These are phyloP conservation scores for Chamaecyparis obtusa DNA, from an alignment of 75 land plant genomes.

Conservation along the genomic window DNA sequence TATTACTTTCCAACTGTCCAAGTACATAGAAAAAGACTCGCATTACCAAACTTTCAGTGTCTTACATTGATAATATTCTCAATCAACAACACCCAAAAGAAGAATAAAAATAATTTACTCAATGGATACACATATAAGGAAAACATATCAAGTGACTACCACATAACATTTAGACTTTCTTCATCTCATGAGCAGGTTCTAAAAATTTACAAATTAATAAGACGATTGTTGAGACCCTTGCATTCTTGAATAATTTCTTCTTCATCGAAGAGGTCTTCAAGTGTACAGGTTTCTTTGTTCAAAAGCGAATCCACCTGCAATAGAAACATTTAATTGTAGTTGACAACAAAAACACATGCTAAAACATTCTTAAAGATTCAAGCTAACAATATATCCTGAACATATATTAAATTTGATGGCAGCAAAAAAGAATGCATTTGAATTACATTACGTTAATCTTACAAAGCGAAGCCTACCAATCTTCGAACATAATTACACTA, in stretches of 20 bases:
- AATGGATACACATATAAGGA: neutral
- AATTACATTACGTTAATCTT: neutral
- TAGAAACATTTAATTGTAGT: slow-evolving; percentile 3
- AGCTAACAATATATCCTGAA: neutral
- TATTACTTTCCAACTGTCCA: neutral
- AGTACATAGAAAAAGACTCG: neutral
- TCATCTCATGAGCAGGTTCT: neutral
- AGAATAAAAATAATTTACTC: neutral
- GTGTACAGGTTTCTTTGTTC: slow-evolving; percentile 79
- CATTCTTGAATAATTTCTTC: slow-evolving; percentile 98
- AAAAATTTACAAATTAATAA: slow-evolving; percentile 80
- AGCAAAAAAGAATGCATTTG: neutral
- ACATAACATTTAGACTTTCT: neutral
- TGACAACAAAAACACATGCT: neutral
- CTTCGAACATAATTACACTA: neutral
- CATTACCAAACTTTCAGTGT: neutral
- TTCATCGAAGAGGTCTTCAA: slow-evolving; percentile 97
- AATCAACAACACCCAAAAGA: neutral
- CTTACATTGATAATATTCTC: neutral
- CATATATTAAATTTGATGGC: neutral
- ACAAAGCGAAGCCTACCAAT: neutral
- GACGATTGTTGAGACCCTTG: slow-evolving; percentile 87
- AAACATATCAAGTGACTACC: neutral
- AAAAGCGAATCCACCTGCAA: slow-evolving; percentile 87
- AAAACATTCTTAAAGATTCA: neutral